Base-by-base conservation (phyloP, 306 rosid species). In the Casuarina glauca region DNA sequence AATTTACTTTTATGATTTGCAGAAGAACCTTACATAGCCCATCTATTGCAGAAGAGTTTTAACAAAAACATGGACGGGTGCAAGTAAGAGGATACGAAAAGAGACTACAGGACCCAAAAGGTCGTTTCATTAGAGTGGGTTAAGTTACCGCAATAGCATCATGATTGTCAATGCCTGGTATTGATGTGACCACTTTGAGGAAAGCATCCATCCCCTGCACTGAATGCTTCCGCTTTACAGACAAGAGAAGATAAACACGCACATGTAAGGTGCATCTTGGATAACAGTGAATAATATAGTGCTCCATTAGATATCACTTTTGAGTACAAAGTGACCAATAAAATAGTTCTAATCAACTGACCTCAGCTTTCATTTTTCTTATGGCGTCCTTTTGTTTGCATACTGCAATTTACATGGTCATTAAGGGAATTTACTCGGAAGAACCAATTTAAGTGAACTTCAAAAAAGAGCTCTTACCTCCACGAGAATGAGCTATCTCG, bases 401-500 rank as follows among this genome's bases (percentile, higher is more conserved):
- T 19, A 85, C 98, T 94, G 93, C 79, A 79, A 69, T 74, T 26
- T 50, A 73, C 70, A 32, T 71, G 60, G 54, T 52, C 49, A 63
- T 48, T 77, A 50, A 76, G 58, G 74, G 67, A 74, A 36, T 76
- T 44, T 26, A 82, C 46, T 73, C 69, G 64, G 76, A 82, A 62
- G 35, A 50, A 66, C 46, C 73, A 26, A 72, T 69, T 48, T 54
- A 20, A 74, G 2, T 66, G 72, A 77, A 76, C 46, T 71, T 35
- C 26, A 72, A 60, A 42, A 75, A 62, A 73, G 72, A 77, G 72
- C 43, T 71, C 77, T 55, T 84, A 90, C 98, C 97, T 73, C 98
- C 98, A 75, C 86, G 90, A 76, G 92, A 89, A 79, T 85, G 91
- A 82, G 97, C 98, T 70, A 94, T 92, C 86, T 91, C 92, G 9